Evolutionary conservation across 345 rosid species (phyloP), one percentile per base, ranked within the genome.

Genomic region (Toxicodendron radicans): DNA sequence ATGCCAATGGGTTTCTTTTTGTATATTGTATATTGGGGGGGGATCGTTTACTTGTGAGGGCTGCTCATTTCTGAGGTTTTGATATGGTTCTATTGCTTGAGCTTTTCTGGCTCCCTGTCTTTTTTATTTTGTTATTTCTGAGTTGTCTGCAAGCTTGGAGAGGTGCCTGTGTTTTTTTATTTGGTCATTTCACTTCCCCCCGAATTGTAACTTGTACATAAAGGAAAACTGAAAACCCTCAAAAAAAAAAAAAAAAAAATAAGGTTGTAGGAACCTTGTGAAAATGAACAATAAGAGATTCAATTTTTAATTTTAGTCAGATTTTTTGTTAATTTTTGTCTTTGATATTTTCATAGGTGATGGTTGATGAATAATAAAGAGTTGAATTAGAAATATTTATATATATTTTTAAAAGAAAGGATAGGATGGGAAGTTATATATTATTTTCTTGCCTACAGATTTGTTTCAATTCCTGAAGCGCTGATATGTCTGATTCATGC

Each of bases 151-250:
- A 56, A 65, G 79, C 76, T 76, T 73, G 75, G 78, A 38, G 80
- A 76, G 76, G 76, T 82, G 73, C 70, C 64, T 70, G 61, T 67
- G 70, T 20, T 51, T 75, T 79, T 45, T 41, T 66, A 41, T 24
- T 10, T 27, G 20, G 38, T 71, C 27, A 56, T 41, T 51, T 51
- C 35, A 33, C 27, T n/a, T 54, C 35, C 69, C 82, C 80, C 77
- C 3, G 5, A 59, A 71, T 70, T 83, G 77, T 82, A 74, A 46
- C 67, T 64, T 88, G 89, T 85, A 85, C 77, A 85, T 82, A 84
- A 38, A 58, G 41, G 56, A 20, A 64, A 70, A 76, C 70, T 24
- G 6, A 43, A 43, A 54, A 45, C 24, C 4, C 23, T 68, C 38
- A 52, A 71, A 43, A 58, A 23, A 57, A 33, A 64, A 13, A 41